Percentiles rank a stretch among this genome's conserved stretches.
Conservation (phyloP, 805 yeast species). For the Zygotorulaspora chibaensis region DNA sequence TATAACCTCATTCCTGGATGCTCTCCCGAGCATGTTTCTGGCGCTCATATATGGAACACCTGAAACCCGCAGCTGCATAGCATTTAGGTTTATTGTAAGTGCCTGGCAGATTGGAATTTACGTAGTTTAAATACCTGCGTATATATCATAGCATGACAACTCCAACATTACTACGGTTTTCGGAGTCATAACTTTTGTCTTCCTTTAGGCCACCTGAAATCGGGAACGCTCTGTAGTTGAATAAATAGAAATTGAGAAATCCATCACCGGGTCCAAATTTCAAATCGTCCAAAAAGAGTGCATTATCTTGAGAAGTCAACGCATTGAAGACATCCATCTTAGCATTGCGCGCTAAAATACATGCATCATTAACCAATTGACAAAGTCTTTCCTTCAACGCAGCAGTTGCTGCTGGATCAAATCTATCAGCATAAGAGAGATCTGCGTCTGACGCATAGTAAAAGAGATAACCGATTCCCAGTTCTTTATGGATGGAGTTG, state of each 20-base stretch:
- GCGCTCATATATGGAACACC: background rate
- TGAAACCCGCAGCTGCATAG: background rate
- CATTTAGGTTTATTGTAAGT: background rate
- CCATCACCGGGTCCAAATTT: constrained; percentile 96
- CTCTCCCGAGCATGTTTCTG: too few species aligned
- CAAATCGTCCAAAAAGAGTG: constrained; percentile 71
- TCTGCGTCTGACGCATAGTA: constrained; percentile 81
- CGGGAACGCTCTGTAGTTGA: constrained; percentile 82
- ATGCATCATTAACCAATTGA: constrained; percentile 64
- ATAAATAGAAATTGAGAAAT: constrained; percentile 79
- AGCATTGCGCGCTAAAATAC: constrained; percentile 61
- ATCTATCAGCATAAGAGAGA: constrained; percentile 37
- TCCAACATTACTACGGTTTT: constrained; percentile 76
- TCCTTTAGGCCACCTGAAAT: constrained; percentile 74
- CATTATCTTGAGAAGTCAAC: constrained; percentile 83
- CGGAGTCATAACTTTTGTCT: constrained; percentile 48
- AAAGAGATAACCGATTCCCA: constrained; percentile 84
- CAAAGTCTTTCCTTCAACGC: constrained; percentile 55
- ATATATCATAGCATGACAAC: constrained; percentile 61
- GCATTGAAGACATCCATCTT: constrained; percentile 93
- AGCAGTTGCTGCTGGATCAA: constrained; percentile 39
- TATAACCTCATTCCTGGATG: too few species aligned
- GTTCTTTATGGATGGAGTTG: constrained; percentile 54
- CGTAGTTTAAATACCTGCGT: background rate
- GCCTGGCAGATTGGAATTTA: background rate